Evolutionary conservation across 2,329 filamentous ascomycete genomes (phyloP).

Genomic region (Alternaria consortialis): DNA sequence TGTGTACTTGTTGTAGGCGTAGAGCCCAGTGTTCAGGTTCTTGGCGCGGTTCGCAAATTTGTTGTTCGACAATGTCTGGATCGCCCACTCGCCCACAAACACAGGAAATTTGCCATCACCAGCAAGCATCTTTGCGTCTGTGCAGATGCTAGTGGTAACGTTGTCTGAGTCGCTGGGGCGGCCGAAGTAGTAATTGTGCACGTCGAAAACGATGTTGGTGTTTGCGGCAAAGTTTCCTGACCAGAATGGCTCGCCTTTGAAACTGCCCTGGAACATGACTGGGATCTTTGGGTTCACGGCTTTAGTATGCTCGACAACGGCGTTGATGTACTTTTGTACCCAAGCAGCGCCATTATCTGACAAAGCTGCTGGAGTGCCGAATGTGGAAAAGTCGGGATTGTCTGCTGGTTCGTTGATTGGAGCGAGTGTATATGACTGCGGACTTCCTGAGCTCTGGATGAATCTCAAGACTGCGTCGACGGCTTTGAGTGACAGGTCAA

Average conservation of each 20-base stretch:
- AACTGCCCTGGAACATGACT: constrained; percentile 30
- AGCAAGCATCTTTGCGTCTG: neutral
- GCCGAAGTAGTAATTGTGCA: constrained; percentile 38
- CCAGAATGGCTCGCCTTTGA: constrained; percentile 31
- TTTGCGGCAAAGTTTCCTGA: constrained; percentile 11
- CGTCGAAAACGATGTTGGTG: constrained; percentile 36
- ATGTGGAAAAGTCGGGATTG: constrained; percentile 39
- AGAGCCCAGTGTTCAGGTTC: neutral
- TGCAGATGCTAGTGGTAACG: constrained; percentile 2
- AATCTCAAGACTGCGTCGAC: constrained; percentile 45
- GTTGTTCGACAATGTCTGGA: neutral
- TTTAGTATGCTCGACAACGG: constrained; percentile 23
- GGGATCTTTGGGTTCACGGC: constrained; percentile 25
- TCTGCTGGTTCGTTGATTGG: constrained; percentile 53
- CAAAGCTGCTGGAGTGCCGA: constrained; percentile 44
- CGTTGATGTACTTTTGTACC: constrained; percentile 45
- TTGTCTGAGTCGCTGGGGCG: constrained; percentile 20
- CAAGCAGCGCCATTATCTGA: constrained; percentile 40
- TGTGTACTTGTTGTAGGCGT: neutral
- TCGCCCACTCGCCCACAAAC: neutral
- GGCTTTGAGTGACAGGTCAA: constrained; percentile 45
- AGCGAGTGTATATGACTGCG: constrained; percentile 46
- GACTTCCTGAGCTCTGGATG: constrained; percentile 40
- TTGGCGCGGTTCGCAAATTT: neutral
- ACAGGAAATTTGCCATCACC: neutral